Base-by-base conservation (phyloP, 176 grass and related monocot genomes). In the Carex parvula region DNA sequence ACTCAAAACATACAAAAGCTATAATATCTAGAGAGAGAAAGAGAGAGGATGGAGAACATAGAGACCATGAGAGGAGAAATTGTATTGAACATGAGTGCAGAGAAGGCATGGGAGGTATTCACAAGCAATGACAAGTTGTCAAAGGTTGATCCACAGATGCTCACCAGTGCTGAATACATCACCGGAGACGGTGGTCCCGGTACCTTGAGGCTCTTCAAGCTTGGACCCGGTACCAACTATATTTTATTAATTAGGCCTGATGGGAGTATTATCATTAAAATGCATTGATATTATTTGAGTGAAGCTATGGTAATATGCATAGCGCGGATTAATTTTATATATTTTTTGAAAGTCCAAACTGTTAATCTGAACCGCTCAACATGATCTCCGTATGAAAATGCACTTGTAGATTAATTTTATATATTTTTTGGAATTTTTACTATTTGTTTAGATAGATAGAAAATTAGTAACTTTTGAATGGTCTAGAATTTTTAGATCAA, bases 101-200 rank as follows among this genome's bases (percentile, higher is more conserved):
- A 46, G 67, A 91, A 88, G 71, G 86, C 84, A 73, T 91, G 89
- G 84, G 86, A 88, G 55, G 82, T 84, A 46, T 88, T 91, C 14
- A 86, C 79, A 30, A 91, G 53, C 42, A 91, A 91, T 86, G 90
- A 81, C 22, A 88, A 21, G 60, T 16, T 86, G 35, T 58, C 63
- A 18, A 88, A 88, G 73, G 64, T 88, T 32, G 69, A 81, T 85
- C 87, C 87, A 0, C 55, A 65, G 30, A 86, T 91, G 90, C 73
- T 88, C 21, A 58, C 90, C 12, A 86, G 90, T 48, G 86, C 37
- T 35, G 87, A 91, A 63, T 91, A 88, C 46, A 46, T 91, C 33
- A 56, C 84, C 76, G 87, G 90, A 6, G 90, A 91, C 60, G 83
- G 86, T 64, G 80, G 74, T 64, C 89, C 80, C 24, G 86, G 89